phyloP scores from a whole-genome alignment of 352 stramenopile species.

The Globisporangium emineosum region DNA sequence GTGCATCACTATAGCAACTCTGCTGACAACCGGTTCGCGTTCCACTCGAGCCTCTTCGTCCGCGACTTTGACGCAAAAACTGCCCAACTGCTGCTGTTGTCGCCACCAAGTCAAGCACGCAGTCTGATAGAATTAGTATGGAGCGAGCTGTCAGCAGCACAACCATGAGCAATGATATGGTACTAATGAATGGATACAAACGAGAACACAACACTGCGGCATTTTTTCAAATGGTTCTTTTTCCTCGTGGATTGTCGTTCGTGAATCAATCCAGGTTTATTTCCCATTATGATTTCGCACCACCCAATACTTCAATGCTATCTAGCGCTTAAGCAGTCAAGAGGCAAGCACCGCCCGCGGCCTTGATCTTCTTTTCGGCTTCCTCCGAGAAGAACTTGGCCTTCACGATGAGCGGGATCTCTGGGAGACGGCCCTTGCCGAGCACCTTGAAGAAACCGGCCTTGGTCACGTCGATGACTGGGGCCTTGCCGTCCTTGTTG shows the following conservation, averaged over 20 bases:
- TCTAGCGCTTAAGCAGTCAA: constrained; percentile 93
- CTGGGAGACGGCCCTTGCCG: constrained; percentile 97
- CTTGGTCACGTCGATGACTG: constrained; percentile 98
- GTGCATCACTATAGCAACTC: constrained; percentile 8
- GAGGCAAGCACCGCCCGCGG: constrained; percentile 96
- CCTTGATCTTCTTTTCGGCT: constrained; percentile 99
- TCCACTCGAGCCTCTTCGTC: constrained; percentile 31
- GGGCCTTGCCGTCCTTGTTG: constrained; percentile 94
- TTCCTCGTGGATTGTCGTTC: constrained; percentile 10
- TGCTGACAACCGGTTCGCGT: background rate
- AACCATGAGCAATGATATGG: background rate
- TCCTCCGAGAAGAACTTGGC: constrained; percentile 99
- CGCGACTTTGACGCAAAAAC: constrained; percentile 22
- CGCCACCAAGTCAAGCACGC: background rate
- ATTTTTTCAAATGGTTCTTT: constrained; percentile 11
- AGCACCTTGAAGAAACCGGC: constrained; percentile 99
- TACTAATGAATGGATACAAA: background rate
- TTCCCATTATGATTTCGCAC: constrained; percentile 76
- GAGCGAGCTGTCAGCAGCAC: background rate
- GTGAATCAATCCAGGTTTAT: constrained; percentile 50
- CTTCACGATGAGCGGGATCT: constrained; percentile 99
- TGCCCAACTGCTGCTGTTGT: constrained; percentile 3
- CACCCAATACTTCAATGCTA: constrained; percentile 50
- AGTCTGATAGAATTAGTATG: constrained; percentile 7
- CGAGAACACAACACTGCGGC: background rate